Evolutionary conservation across 257 asterid species (phyloP), one percentile per base, ranked within the genome.

Genomic region (Solanum boliviense): DNA sequence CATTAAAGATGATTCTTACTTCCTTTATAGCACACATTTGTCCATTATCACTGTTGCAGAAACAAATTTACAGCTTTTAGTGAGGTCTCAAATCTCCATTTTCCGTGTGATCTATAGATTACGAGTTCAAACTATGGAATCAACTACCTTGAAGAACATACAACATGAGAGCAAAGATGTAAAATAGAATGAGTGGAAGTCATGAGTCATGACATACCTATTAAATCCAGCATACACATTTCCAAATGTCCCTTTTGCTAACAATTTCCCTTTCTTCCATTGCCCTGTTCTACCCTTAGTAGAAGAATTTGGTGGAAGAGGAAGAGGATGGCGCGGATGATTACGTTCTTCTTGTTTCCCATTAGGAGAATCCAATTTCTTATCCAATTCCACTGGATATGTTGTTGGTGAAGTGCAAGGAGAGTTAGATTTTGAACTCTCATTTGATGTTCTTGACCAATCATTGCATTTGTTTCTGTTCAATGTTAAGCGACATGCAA

Each of bases 21-120:
- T 95, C 96, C 90, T 94, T 94, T 92, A 95, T 95, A 78, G 97
- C 96, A 88, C 98, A 95, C 94, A 95, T 92, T 91, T 92, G 94
- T 27, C 98, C 98, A 89, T 90, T 95, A 88, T 91, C 97, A 90
- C 96, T 95, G 92, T 88, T 89, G 68, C 83, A 72, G 70, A 90
- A 62, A 20, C 48, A 89, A 27, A 29, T 74, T 25, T 86, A 56
- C 16, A 60, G 71, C 16, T 46, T 56, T 89, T 78, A 39, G 84
- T 41, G 36, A 41, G 38, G 25, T 78, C 36, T 39, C 58, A 38
- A 15, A 12, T 76, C 32, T 38, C 58, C 34, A 13, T 76, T 39
- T 10, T 39, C 5, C 0, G 6, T 41, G 13, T 29, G 75, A 27
- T 27, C 72, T 65, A n/a, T 15, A 16, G 27, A 18, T 16, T 23